These are phyloP conservation scores for Uronychia binucleata DNA, from an alignment of 73 alveolate species.

Conservation along the genomic window DNA sequence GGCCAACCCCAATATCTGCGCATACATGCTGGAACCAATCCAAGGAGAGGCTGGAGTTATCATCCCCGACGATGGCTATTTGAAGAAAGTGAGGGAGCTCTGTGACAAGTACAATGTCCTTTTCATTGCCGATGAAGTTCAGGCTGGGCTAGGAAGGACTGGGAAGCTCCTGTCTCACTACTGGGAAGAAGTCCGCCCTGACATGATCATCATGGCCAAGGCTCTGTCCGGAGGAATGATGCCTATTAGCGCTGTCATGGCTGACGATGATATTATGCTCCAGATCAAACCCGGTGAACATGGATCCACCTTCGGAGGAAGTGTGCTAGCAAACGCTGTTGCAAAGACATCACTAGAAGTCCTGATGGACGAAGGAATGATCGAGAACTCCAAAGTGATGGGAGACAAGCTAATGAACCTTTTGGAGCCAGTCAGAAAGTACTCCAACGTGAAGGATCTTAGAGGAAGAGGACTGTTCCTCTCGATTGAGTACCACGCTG, in stretches of 20 bases:
- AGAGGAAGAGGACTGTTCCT: slow-evolving; percentile 94
- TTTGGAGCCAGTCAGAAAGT: slow-evolving; percentile 33
- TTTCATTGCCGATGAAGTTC: slow-evolving; percentile 88
- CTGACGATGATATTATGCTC: slow-evolving; percentile 83
- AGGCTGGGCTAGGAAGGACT: slow-evolving; percentile 95
- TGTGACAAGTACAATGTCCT: slow-evolving; percentile 84
- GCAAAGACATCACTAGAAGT: slow-evolving; percentile 74
- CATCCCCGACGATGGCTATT: slow-evolving; percentile 81
- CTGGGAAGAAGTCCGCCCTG: slow-evolving; percentile 82
- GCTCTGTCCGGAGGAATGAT: slow-evolving; percentile 94
- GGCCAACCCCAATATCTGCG: slow-evolving; percentile 70
- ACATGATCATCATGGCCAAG: slow-evolving; percentile 79
- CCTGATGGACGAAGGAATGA: slow-evolving; percentile 74
- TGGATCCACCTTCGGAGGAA: slow-evolving; percentile 96
- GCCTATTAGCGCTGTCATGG: slow-evolving; percentile 89
- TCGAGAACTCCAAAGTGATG: slow-evolving; percentile 70
- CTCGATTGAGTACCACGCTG: slow-evolving; percentile 78
- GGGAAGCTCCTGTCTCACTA: slow-evolving; percentile 90
- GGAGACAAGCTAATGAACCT: slow-evolving; percentile 67
- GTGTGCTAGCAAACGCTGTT: slow-evolving; percentile 86
- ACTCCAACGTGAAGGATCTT: slow-evolving; percentile 57
- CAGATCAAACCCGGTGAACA: slow-evolving; percentile 90
- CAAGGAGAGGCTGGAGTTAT: slow-evolving; percentile 97
- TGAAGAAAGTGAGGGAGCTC: slow-evolving; percentile 64
- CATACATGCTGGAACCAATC: slow-evolving; percentile 89